Conservation (phyloP, 2,329 filamentous ascomycete genomes). For the Fusarium sp. region DNA sequence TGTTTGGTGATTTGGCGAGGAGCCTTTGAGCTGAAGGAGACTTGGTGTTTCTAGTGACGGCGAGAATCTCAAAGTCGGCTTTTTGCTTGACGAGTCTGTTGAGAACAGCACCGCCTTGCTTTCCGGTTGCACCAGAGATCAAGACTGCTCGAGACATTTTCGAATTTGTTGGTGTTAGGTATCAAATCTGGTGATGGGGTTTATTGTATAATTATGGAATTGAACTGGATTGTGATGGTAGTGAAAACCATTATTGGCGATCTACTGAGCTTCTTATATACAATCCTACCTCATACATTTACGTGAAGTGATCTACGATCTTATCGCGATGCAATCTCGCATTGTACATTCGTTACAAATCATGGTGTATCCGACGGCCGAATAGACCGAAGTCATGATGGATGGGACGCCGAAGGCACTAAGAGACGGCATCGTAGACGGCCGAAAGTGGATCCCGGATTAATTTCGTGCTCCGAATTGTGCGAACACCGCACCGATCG, state of each 20-base stretch:
- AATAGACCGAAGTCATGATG: constrained; percentile 3
- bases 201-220: background rate
- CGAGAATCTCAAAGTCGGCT: constrained; percentile 63
- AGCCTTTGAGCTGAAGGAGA: constrained; percentile 63
- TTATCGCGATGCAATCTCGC: background rate
- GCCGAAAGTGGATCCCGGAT: constrained; percentile 26
- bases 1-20: constrained; percentile 55
- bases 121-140: constrained; percentile 53
- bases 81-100: constrained; percentile 46
- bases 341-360: constrained; percentile 1
- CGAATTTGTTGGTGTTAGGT: background rate
- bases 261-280: background rate
- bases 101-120: constrained; percentile 53
- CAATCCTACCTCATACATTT: accelerated
- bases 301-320: background rate
- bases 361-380: background rate
- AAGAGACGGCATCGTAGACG: background rate
- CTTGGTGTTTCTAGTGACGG: constrained; percentile 67
- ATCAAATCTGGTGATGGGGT: background rate
- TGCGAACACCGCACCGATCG: constrained; percentile 11
- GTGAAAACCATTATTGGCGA: background rate
- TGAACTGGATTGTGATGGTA: background rate
- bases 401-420: background rate
- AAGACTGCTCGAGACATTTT: constrained; percentile 44
- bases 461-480: constrained; percentile 22